phyloP scores from a whole-genome alignment of 2,329 filamentous ascomycete genomes.

The Thelonectria discophora region DNA sequence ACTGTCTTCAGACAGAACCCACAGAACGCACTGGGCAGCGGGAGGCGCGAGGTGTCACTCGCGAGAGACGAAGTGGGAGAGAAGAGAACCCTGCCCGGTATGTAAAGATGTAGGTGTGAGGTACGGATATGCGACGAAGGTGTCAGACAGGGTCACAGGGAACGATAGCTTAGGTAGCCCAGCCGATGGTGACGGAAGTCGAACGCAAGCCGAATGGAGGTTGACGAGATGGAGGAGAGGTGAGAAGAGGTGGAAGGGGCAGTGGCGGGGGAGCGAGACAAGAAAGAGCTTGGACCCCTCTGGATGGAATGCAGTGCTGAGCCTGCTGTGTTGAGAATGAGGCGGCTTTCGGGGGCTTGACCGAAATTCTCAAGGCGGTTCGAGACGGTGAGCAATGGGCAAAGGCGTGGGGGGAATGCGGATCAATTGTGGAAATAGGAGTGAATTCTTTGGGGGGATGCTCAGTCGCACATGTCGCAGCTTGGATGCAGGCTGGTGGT shows the following conservation, averaged over 20 bases:
- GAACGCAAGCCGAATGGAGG: constrained; percentile 17
- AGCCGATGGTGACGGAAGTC: too few relatives aligned
- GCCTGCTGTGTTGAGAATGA: constrained; percentile 1
- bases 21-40: constrained; percentile 19
- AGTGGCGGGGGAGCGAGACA: constrained; percentile 30
- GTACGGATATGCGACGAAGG: constrained; percentile 27
- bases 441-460: background rate
- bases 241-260: constrained; percentile 21
- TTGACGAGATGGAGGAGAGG: constrained; percentile 23
- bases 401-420: constrained; percentile 4
- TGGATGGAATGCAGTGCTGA: constrained; percentile 35
- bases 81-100: constrained; percentile 22
- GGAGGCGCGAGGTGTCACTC: constrained; percentile 21
- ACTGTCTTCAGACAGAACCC: constrained; percentile 18
- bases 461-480: constrained; percentile 1
- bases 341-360: background rate
- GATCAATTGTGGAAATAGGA: constrained; percentile 14
- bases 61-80: constrained; percentile 28
- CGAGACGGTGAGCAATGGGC: constrained; percentile 7
- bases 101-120: constrained; percentile 11
- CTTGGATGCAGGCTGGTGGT: background rate
- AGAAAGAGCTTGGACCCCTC: constrained; percentile 38
- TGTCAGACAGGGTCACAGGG: constrained; percentile 34
- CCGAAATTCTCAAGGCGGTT: constrained; percentile 10
- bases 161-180: background rate